phyloP scores from a whole-genome alignment of 305 asterid species.

The Fraxinus platypoda region DNA sequence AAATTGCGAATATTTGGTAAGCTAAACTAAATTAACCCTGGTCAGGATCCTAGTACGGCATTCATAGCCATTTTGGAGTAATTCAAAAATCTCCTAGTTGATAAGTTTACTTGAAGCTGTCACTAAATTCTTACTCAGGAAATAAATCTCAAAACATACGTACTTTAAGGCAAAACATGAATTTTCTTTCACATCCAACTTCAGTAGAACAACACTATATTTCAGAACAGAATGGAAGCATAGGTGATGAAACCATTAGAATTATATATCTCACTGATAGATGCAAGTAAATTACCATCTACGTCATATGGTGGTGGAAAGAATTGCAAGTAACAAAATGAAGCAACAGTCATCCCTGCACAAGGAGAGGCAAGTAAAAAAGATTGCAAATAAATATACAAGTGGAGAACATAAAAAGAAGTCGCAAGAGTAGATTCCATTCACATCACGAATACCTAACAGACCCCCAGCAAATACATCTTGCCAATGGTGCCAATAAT shows the following conservation, averaged over 20 bases:
- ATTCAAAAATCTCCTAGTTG: neutral
- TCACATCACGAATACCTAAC: conserved; percentile 44
- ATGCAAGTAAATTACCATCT: conserved; percentile 54
- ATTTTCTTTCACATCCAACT: neutral
- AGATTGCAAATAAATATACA: conserved; percentile 6
- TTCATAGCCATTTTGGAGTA: neutral
- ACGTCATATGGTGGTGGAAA: conserved; percentile 83
- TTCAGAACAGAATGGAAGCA: neutral
- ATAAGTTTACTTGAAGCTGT: neutral
- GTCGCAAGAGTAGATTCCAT: neutral
- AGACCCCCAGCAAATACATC: conserved; percentile 83
- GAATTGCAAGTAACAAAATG: conserved; percentile 85
- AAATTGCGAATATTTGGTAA: neutral
- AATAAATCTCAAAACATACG: neutral
- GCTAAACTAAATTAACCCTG: neutral
- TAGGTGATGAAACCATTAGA: neutral
- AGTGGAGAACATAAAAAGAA: conserved; percentile 11
- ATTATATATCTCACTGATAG: neutral
- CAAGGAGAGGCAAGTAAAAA: conserved; percentile 20
- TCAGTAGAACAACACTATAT: neutral
- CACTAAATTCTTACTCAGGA: neutral
- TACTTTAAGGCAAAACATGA: neutral
- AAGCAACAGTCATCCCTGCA: conserved; percentile 78
- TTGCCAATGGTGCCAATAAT: conserved; percentile 94
- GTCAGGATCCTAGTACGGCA: neutral